phyloP scores from a whole-genome alignment of 768 basidiomycete genomes.

The Artomyces pyxidatus region DNA sequence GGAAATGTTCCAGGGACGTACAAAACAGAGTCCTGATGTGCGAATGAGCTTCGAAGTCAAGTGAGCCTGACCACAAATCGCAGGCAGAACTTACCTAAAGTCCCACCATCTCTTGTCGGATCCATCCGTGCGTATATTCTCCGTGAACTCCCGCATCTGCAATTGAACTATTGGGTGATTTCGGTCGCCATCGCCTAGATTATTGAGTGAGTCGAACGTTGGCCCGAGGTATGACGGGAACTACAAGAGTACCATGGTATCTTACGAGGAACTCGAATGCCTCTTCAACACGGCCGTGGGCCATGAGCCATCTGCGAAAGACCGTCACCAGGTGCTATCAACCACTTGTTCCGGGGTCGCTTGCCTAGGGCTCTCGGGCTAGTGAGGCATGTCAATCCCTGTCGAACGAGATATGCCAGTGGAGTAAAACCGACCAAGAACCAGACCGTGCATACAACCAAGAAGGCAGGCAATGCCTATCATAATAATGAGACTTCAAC shows the following conservation, averaged over 20 bases:
- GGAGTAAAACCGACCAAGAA: neutral
- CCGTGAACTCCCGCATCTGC: neutral
- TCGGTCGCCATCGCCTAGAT: neutral
- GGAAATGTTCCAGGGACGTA: neutral
- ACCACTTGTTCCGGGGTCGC: neutral
- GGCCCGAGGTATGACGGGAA: neutral
- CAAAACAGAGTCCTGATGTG: neutral
- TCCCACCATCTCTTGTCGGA: slow-evolving; percentile 3
- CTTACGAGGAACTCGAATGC: neutral
- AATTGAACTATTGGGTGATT: slow-evolving; percentile 1
- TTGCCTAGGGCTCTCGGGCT: slow-evolving; percentile 2
- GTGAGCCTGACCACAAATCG: neutral
- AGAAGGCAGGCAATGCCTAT: neutral
- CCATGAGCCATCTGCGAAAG: slow-evolving; percentile 1
- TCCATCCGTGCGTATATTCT: slow-evolving; percentile 4
- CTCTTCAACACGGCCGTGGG: neutral
- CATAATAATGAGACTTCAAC: neutral
- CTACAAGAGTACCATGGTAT: neutral
- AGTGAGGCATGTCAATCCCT: neutral
- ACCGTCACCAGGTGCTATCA: neutral
- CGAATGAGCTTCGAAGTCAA: neutral
- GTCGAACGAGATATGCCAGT: no score
- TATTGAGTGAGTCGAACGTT: no score
- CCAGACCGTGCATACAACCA: slow-evolving; percentile 1
- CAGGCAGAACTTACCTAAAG: neutral